Conservation (phyloP, 805 yeast species). For the Blastobotrys muscicola region DNA sequence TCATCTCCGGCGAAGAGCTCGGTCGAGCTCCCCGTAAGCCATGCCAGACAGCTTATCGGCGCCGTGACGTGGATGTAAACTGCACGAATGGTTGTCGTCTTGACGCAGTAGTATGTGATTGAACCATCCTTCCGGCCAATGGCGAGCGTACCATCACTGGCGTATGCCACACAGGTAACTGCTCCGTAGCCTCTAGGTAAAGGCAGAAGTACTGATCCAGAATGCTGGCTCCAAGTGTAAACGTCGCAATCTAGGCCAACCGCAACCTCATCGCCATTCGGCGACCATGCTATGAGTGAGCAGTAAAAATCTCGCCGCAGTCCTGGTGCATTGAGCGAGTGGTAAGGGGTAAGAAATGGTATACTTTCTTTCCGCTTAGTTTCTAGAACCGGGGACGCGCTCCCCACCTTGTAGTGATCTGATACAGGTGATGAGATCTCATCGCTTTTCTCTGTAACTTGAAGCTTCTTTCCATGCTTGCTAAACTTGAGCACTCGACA, state of each 20-base stretch:
- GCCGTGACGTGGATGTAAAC: slow-evolving; percentile 32
- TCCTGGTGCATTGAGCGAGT: slow-evolving; percentile 56
- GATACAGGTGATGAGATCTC: not conserved
- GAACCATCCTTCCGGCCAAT: slow-evolving; percentile 15
- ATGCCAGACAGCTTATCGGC: slow-evolving; percentile 40
- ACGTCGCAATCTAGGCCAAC: slow-evolving; percentile 54
- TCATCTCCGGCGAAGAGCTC: slow-evolving; percentile 58
- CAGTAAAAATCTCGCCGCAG: slow-evolving; percentile 68
- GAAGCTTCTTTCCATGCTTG: no score
- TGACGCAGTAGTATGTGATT: slow-evolving; percentile 20
- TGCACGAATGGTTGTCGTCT: slow-evolving; percentile 22
- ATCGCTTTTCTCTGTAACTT: no score
- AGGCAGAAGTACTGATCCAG: slow-evolving; percentile 37
- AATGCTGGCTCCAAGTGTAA: slow-evolving; percentile 50
- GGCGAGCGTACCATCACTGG: slow-evolving; percentile 10
- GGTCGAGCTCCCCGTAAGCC: slow-evolving; percentile 39
- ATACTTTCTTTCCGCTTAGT: not conserved
- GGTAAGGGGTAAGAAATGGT: slow-evolving; percentile 25
- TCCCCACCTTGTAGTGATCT: not conserved
- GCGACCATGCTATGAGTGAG: slow-evolving; percentile 65
- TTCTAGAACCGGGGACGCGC: not conserved
- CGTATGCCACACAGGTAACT: slow-evolving; percentile 10
- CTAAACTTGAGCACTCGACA: no score
- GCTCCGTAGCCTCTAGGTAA: slow-evolving; percentile 8
- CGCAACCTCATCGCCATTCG: slow-evolving; percentile 38